These are phyloP conservation scores for Glebionis coronaria DNA, from an alignment of 129 eudicot genomes.

Conservation along the genomic window DNA sequence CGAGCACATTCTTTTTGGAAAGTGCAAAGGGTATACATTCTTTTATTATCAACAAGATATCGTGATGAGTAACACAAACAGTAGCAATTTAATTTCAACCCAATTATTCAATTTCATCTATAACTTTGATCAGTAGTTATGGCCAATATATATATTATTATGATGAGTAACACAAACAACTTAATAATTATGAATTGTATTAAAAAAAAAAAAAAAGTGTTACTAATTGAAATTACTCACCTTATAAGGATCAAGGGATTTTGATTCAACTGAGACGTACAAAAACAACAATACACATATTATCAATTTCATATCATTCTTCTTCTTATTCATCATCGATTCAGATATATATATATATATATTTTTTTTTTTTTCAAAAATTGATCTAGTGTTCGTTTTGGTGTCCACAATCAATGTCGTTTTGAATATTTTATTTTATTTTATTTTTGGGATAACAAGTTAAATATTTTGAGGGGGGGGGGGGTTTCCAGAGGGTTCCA, in stretches of 20 bases:
- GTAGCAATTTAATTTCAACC: no score
- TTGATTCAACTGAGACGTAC: slow-evolving; percentile 36
- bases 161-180: no score
- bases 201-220: not conserved
- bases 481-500: slow-evolving; percentile 27
- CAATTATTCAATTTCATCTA: no score
- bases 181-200: not conserved
- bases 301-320: slow-evolving; percentile 13
- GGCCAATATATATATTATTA: no score
- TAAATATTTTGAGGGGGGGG: no score
- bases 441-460: not conserved
- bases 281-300: slow-evolving; percentile 20
- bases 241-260: slow-evolving; percentile 75
- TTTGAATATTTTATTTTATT: not conserved
- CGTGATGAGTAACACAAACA: no score
- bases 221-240: slow-evolving; percentile 23
- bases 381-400: not conserved
- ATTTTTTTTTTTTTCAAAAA: no score
- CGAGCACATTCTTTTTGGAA: no score
- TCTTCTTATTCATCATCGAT: slow-evolving; percentile 41
- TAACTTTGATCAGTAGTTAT: no score
- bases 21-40: no score
- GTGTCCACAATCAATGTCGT: not conserved
- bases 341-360: no score
- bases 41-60: no score